Evolutionary conservation across 2,329 filamentous ascomycete species (phyloP), one percentile per base, ranked within the genome.

Genomic region (Amauroascus niger): DNA sequence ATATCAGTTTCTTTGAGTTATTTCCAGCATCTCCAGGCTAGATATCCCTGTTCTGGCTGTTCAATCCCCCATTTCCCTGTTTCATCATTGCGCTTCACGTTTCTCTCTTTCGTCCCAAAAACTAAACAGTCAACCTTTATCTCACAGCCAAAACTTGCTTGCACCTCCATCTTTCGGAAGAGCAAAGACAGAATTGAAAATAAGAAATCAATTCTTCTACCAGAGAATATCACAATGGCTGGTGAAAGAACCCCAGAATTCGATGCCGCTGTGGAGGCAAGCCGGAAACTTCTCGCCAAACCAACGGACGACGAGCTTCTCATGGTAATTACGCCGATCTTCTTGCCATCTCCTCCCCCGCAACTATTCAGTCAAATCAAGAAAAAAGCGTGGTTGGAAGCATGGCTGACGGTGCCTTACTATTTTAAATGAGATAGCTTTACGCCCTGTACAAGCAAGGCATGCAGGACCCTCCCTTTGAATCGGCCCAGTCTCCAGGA

Each of bases 371-470:
- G 7, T n/a, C 13, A 8, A n/a, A n/a, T n/a, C n/a, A n/a, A 39
- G n/a, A 26, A 11, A 16, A 9, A 5, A n/a, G 13, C 24, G 24
- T 26, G 26, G 11, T 16, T 1, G 30, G 35, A 6, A 44, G 14
- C 6, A 32, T 13, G 30, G 46, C 30, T 32, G n/a, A 39, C 43
- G n/a, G 5, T 1, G 11, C 16, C 22, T 3, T 11, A 5, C n/a
- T n/a, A 11, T 20, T 32, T n/a, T 3, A 24, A 22, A 30, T 30
- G 26, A n/a, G n/a, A 35, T 53, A 69, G 67, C 60, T 72, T 40
- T 72, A 72, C 59, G 65, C 65, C 44, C 61, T 71, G 53, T 72
- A 64, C 63, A 73, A 73, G 61, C 61, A 69, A 58, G 65, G 62
- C 43, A 63, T 58, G 39, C 60, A 63, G 39, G 66, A 68, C 18